These are phyloP conservation scores for Talaromyces wortmannii DNA, from an alignment of 495 filamentous ascomycete genomes.

Conservation along the genomic window DNA sequence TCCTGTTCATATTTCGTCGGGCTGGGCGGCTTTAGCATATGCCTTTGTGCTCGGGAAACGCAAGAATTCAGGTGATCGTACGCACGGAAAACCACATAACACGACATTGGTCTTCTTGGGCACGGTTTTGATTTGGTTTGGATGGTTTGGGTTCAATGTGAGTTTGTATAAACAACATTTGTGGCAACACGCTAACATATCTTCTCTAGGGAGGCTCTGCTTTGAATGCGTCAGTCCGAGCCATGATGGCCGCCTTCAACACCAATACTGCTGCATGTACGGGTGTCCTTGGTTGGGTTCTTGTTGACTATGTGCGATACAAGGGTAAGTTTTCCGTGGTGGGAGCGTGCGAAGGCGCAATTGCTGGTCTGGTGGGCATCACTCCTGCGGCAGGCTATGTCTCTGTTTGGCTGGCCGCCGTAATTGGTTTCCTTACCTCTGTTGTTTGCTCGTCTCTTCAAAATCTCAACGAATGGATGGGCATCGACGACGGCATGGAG, in stretches of 20 bases:
- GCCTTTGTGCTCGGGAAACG: constrained; percentile 49
- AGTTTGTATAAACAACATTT: neutral
- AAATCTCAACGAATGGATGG: constrained; percentile 49
- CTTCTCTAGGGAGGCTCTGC: constrained; percentile 43
- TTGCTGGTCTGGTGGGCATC: constrained; percentile 58
- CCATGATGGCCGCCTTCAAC: constrained; percentile 53
- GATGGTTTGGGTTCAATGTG: constrained; percentile 56
- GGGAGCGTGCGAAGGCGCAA: constrained; percentile 54
- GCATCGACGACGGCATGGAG: constrained; percentile 56
- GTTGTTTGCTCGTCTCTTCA: constrained; percentile 42
- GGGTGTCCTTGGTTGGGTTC: constrained; percentile 52
- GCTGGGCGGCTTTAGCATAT: constrained; percentile 49
- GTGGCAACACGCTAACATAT: neutral
- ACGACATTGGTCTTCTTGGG: constrained; percentile 50
- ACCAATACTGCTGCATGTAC: constrained; percentile 53
- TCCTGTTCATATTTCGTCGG: constrained; percentile 50
- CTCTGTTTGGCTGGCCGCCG: constrained; percentile 45
- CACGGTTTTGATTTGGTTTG: constrained; percentile 53
- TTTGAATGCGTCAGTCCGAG: constrained; percentile 49
- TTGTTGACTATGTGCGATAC: constrained; percentile 50
- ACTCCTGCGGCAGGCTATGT: constrained; percentile 59
- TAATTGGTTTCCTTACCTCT: constrained; percentile 53
- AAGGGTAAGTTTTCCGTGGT: constrained; percentile 51
- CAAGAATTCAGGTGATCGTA: constrained; percentile 31
- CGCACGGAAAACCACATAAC: constrained; percentile 46